Base-by-base conservation (phyloP, 306 rosid species). In the Pachyrhizus erosus region DNA sequence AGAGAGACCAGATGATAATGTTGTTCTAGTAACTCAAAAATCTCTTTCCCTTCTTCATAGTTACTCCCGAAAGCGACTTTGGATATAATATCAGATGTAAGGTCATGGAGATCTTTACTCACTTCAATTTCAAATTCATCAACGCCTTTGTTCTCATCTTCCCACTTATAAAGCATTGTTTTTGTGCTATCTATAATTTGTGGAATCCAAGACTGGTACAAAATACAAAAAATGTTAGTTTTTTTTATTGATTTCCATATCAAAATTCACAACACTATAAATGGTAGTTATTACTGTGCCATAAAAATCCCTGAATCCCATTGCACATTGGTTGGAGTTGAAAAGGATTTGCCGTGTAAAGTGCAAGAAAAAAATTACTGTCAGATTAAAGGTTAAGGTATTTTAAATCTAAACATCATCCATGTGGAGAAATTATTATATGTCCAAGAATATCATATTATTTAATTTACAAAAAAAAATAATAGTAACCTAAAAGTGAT, bases 31-130 rank as follows among this genome's bases (percentile, higher is more conserved):
- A 92, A 69, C n/a, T 67, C 65, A 80, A 92, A 92, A 64, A 92
- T 86, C 6, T 21, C 84, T 52, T 89, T 87, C 31, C 92, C 97
- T 48, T 90, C 84, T 84, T 90, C 88, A 52, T 81, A 92, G 82
- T 80, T 84, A 57, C 97, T 87, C 70, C 92, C 91, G 37, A 90
- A 92, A 40, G 90, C 88, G 2, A 88, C 87, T 86, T 64, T 87
- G 29, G 92, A 89, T 75, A 92, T 86, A 34, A 92, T 39, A 20
- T 90, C 90, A 0, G 88, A 88, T 0, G 90, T 79, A 31, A 92
- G 85, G 2, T 43, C 39, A 20, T 83, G 87, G 49, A 87, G 18
- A n/a, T 81, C 83, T 75, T 70, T 75, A 70, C 84, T 81, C 66
- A 86, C 88, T 12, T 90, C 92, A 40, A 87, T 79, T 48, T 92